These are phyloP conservation scores for Tolypocladium nubicola DNA, from an alignment of 2,329 filamentous ascomycete genomes.

Conservation along the genomic window DNA sequence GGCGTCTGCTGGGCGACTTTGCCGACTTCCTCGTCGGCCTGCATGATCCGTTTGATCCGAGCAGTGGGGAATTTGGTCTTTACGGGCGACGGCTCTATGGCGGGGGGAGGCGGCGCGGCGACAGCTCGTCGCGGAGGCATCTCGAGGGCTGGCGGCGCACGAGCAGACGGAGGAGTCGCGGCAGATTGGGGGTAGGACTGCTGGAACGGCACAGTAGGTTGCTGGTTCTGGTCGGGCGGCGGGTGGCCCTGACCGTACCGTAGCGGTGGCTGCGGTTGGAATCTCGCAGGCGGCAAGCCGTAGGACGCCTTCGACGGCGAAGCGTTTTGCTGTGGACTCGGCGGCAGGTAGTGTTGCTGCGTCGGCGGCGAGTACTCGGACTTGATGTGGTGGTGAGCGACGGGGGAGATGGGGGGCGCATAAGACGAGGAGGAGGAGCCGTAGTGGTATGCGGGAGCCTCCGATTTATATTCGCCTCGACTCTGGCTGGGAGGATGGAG, in stretches of 20 bases:
- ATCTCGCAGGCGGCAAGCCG: conserved; percentile 7
- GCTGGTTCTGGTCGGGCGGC: background rate
- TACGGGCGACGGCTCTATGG: conserved; percentile 58
- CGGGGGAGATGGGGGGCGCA: conserved; percentile 17
- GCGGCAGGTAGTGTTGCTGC: conserved; percentile 11
- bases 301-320: conserved; percentile 7
- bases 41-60: conserved; percentile 98
- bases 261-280: conserved; percentile 2
- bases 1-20: conserved; percentile 97
- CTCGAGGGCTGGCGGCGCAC: conserved; percentile 5
- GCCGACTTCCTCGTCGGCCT: conserved; percentile 95
- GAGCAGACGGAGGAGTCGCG: background rate
- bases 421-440: conserved; percentile 12
- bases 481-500: conserved; percentile 9
- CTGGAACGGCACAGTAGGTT: background rate
- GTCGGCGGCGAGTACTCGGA: conserved; percentile 12
- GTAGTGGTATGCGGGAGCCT: conserved; percentile 16
- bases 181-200: conserved; percentile 1
- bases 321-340: conserved; percentile 6
- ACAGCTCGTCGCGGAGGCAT: conserved; percentile 25
- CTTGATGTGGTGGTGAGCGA: conserved; percentile 13
- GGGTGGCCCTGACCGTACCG: background rate
- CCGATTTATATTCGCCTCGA: conserved; percentile 21
- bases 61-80: conserved; percentile 95
- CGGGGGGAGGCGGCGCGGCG: conserved; percentile 21